phyloP scores from a whole-genome alignment of 495 filamentous ascomycete genomes.

The Halenospora varia region DNA sequence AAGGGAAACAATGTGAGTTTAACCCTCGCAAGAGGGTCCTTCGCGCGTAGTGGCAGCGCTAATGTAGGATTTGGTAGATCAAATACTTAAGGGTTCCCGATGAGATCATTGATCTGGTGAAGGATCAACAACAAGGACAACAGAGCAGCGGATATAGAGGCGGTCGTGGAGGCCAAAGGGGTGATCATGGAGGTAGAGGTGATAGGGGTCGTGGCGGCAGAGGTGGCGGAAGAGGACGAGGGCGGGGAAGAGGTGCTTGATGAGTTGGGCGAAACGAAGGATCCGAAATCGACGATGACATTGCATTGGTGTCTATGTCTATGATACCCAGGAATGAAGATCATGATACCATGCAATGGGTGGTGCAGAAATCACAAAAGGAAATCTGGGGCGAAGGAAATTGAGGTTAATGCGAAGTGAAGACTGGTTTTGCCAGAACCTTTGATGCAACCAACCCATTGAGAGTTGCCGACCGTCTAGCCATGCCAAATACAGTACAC shows the following conservation, averaged over 20 bases:
- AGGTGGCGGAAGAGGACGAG: slow-evolving; percentile 50
- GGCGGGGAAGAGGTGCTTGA: slow-evolving; percentile 38
- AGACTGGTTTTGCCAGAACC: too few relatives aligned
- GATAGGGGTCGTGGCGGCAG: slow-evolving; percentile 44
- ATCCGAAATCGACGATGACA: too few relatives aligned
- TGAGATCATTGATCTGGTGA: slow-evolving; percentile 89
- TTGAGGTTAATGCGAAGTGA: too few relatives aligned
- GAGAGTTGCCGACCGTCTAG: too few relatives aligned
- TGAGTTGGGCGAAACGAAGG: slow-evolving; percentile 17
- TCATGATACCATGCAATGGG: too few relatives aligned
- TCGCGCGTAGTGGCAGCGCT: not conserved
- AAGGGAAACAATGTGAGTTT: slow-evolving; percentile 86
- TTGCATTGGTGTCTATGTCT: too few relatives aligned
- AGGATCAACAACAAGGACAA: slow-evolving; percentile 80
- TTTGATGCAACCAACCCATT: too few relatives aligned
- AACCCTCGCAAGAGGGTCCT: not conserved
- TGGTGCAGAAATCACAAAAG: too few relatives aligned
- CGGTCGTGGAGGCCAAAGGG: slow-evolving; percentile 59
- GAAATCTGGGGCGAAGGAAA: too few relatives aligned
- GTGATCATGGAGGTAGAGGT: slow-evolving; percentile 57
- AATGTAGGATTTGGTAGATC: slow-evolving; percentile 55
- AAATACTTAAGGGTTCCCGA: slow-evolving; percentile 96
- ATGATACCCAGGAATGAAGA: too few relatives aligned
- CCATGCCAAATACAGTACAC: too few relatives aligned
- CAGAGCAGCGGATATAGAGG: slow-evolving; percentile 47